phyloP scores from a whole-genome alignment of 805 yeast genomes.

The Monosporozyma yasuniensis region DNA sequence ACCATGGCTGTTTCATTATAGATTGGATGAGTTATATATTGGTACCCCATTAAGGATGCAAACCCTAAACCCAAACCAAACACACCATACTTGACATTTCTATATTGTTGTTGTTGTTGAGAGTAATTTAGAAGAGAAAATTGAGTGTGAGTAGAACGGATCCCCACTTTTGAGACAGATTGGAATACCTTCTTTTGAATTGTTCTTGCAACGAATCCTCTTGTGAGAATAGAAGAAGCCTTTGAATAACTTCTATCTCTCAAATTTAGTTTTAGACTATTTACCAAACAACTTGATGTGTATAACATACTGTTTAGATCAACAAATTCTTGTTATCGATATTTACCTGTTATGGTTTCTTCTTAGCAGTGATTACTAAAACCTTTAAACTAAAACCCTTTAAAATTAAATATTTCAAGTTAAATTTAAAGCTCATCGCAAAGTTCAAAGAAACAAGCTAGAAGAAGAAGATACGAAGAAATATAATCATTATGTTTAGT shows the following conservation, averaged over 20 bases:
- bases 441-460: not conserved
- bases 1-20: not conserved
- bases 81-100: not conserved
- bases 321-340: too few relatives aligned
- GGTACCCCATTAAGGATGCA: constrained; percentile 1
- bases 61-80: not conserved
- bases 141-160: too few relatives aligned
- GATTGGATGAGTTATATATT: not conserved
- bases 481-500: not conserved
- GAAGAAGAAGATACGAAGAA: not conserved
- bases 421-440: not conserved
- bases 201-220: not conserved
- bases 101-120: not conserved
- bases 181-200: not conserved
- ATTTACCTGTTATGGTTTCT: too few relatives aligned
- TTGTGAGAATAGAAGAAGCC: not conserved
- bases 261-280: not conserved
- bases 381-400: not conserved
- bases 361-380: not conserved
- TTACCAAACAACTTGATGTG: not conserved
- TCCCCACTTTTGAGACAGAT: not conserved
- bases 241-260: not conserved
- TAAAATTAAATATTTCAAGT: not conserved
- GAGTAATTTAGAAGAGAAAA: not conserved
- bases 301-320: not conserved